phyloP scores from a whole-genome alignment of 129 eudicot species.

The Calendula officinalis region DNA sequence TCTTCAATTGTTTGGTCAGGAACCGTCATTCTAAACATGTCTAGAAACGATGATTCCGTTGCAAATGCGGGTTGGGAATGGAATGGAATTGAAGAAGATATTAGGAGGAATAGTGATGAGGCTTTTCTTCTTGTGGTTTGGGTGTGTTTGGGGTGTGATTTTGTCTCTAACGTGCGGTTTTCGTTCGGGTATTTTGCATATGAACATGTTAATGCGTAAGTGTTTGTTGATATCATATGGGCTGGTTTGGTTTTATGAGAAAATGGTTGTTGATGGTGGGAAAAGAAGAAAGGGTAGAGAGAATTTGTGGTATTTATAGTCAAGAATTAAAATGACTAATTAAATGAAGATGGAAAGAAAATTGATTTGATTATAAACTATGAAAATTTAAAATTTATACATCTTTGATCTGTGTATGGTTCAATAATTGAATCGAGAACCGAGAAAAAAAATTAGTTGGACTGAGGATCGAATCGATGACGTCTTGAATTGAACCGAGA shows the following conservation, averaged over 20 bases:
- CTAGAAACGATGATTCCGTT: conserved; percentile 36
- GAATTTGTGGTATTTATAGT: conserved; percentile 11
- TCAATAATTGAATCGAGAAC: too few relatives aligned
- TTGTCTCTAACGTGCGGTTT: conserved; percentile 7
- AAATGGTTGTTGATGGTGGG: conserved; percentile 3
- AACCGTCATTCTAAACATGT: conserved; percentile 61
- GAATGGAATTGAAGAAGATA: conserved; percentile 18
- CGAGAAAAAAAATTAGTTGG: too few relatives aligned
- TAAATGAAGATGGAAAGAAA: not conserved
- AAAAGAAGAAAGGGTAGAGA: not conserved
- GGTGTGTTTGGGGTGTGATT: not conserved
- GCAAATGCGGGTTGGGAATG: conserved; percentile 19
- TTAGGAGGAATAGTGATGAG: conserved; percentile 11
- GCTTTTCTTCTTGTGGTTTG: conserved; percentile 29
- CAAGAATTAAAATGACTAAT: not conserved
- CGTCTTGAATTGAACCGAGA: too few relatives aligned
- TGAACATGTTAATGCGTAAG: conserved; percentile 3
- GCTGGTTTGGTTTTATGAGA: conserved; percentile 13
- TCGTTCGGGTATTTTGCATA: not conserved
- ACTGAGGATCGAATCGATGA: too few relatives aligned
- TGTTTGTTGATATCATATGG: conserved; percentile 18
- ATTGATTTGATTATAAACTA: not conserved
- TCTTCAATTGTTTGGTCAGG: conserved; percentile 83
- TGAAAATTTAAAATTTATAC: not conserved
- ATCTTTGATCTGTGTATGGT: not conserved